These are phyloP conservation scores for Saccharomycopsis fibuligera DNA, from an alignment of 805 yeast species.

Conservation along the genomic window DNA sequence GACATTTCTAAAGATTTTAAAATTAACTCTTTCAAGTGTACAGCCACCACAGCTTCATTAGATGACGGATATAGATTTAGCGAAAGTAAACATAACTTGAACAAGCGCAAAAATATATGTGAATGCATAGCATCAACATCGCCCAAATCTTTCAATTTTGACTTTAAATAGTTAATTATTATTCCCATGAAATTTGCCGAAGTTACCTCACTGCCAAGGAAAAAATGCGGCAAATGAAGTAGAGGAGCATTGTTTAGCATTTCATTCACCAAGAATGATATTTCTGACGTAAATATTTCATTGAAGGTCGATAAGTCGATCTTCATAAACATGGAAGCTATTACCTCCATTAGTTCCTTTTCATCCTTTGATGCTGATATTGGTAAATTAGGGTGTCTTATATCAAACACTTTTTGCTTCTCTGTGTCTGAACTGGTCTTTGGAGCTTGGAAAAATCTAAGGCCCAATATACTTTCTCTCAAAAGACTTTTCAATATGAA, in stretches of 20 bases:
- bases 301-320: slow-evolving; percentile 94
- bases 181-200: slow-evolving; percentile 88
- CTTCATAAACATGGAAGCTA: slow-evolving; percentile 89
- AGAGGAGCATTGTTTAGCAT: slow-evolving; percentile 81
- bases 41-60: slow-evolving; percentile 80
- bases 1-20: slow-evolving; percentile 72
- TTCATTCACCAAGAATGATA: slow-evolving; percentile 68
- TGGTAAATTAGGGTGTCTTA: slow-evolving; percentile 77
- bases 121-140: slow-evolving; percentile 75
- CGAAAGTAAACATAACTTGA: slow-evolving; percentile 88
- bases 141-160: slow-evolving; percentile 71
- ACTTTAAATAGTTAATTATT: slow-evolving; percentile 65
- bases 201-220: slow-evolving; percentile 86
- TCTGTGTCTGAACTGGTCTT: slow-evolving; percentile 23
- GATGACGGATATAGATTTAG: slow-evolving; percentile 61
- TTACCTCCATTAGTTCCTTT: slow-evolving; percentile 90
- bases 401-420: slow-evolving; percentile 41
- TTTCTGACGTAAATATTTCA: slow-evolving; percentile 79
- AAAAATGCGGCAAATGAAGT: slow-evolving; percentile 87
- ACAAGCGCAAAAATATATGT: slow-evolving; percentile 74
- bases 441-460: slow-evolving; percentile 62
- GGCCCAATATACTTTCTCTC: slow-evolving; percentile 77
- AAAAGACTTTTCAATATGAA: slow-evolving; percentile 68
- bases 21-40: slow-evolving; percentile 79
- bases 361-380: slow-evolving; percentile 88